A percentile compares a stretch with the other conserved stretches of the same genome.
These are phyloP conservation scores for Bolboschoenoplectus hybrid DNA, from an alignment of 202 grass and related monocot species.

Conservation along the genomic window DNA sequence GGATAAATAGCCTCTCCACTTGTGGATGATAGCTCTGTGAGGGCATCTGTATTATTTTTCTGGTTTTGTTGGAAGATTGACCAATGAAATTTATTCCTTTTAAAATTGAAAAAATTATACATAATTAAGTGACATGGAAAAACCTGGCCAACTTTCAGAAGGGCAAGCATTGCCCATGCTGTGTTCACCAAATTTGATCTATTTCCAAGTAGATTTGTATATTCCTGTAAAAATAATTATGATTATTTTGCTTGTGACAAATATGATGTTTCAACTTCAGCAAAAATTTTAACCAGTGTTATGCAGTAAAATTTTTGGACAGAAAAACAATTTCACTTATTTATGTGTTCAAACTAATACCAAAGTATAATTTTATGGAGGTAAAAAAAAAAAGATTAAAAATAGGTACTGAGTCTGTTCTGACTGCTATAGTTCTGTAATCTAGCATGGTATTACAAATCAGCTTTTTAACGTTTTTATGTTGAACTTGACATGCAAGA, in stretches of 20 bases:
- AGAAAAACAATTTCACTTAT: neutral
- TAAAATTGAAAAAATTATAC: constrained; percentile 1
- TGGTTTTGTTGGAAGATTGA: neutral
- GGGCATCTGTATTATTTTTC: neutral
- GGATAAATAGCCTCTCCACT: neutral
- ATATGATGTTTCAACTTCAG: neutral
- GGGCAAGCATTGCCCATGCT: constrained; percentile 68
- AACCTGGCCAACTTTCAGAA: constrained; percentile 84
- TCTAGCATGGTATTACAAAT: neutral
- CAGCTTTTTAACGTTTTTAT: neutral
- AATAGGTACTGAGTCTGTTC: neutral
- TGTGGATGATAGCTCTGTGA: neutral
- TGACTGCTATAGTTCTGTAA: neutral
- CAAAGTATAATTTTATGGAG: neutral
- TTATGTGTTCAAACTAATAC: neutral
- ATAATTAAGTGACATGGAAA: constrained; percentile 33
- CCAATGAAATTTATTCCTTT: neutral
- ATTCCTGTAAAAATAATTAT: constrained; percentile 47
- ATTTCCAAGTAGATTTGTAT: constrained; percentile 59
- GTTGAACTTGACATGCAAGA: neutral
- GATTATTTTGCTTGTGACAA: neutral
- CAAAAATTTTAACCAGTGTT: neutral
- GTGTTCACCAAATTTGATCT: constrained; percentile 77
- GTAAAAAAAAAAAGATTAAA: neutral
- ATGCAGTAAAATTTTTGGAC: neutral